Percentiles rank a stretch among this genome's conserved stretches.
Evolutionary conservation across 345 rosid genomes (phyloP).

Genomic region (Dovyalis caffra): DNA sequence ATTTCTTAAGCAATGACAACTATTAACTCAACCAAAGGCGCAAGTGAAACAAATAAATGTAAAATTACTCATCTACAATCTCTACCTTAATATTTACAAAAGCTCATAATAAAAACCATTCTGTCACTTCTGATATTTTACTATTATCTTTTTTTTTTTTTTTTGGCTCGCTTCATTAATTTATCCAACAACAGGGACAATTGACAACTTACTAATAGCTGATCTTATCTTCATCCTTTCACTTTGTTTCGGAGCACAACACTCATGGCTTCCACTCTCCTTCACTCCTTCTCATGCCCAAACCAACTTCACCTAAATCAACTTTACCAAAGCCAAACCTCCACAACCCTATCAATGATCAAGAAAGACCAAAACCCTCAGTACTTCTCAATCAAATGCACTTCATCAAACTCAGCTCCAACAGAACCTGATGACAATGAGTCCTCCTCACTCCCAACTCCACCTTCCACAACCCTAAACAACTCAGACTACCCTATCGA

Average conservation of each 20-base stretch:
- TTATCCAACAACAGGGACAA: not conserved
- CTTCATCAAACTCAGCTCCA: constrained; percentile 22
- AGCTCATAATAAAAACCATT: too few relatives aligned
- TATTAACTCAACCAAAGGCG: too few relatives aligned
- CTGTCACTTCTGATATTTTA: not conserved
- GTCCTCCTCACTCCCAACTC: constrained; percentile 37
- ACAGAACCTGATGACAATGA: not conserved
- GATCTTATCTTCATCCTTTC: not conserved
- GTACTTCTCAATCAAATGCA: constrained; percentile 29
- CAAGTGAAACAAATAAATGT: too few relatives aligned
- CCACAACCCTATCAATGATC: constrained; percentile 2
- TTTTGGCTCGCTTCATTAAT: too few relatives aligned
- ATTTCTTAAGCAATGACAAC: too few relatives aligned
- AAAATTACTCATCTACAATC: too few relatives aligned
- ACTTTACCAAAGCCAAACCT: not conserved
- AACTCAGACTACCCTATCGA: constrained; percentile 69
- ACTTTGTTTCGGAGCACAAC: not conserved
- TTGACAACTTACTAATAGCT: not conserved
- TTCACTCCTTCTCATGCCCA: constrained; percentile 22
- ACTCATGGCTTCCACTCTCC: constrained; percentile 32
- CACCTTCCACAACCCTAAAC: constrained; percentile 42
- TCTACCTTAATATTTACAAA: too few relatives aligned
- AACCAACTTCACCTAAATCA: constrained; percentile 18
- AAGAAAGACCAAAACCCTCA: constrained; percentile 4
- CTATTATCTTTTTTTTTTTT: not conserved